Percentiles rank a stretch among this genome's conserved stretches.
Conservation (phyloP, 202 grass and related monocot species). For the Zizania palustris region DNA sequence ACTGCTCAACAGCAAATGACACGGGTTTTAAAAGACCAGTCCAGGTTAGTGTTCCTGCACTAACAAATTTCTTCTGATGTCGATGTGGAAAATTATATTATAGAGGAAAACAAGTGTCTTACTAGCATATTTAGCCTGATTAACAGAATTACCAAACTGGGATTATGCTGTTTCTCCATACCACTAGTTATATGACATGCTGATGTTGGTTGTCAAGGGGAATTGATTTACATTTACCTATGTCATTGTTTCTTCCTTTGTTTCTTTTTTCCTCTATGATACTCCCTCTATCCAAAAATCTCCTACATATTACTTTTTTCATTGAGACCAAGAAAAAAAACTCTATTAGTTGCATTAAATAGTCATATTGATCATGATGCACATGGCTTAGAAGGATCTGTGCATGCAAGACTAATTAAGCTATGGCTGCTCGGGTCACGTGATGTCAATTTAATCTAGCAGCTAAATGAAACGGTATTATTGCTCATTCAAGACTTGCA, state of each 20-base stretch:
- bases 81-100: not conserved
- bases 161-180: slow-evolving; percentile 19
- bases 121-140: slow-evolving; percentile 33
- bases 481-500: too few relatives aligned
- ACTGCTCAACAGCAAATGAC: slow-evolving; percentile 95
- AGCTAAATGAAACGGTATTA: too few relatives aligned
- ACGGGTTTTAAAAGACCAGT: slow-evolving; percentile 75
- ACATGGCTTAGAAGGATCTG: too few relatives aligned
- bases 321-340: too few relatives aligned
- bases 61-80: slow-evolving; percentile 14
- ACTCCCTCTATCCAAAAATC: too few relatives aligned
- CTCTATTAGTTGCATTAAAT: too few relatives aligned
- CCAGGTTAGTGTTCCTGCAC: slow-evolving; percentile 59
- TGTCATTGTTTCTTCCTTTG: not conserved
- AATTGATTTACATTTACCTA: slow-evolving; percentile 19
- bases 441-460: too few relatives aligned
- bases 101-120: slow-evolving; percentile 4
- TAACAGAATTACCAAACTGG: slow-evolving; percentile 21
- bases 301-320: too few relatives aligned
- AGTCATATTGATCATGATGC: too few relatives aligned
- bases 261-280: slow-evolving; percentile 5
- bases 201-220: slow-evolving; percentile 3
- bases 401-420: too few relatives aligned
- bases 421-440: too few relatives aligned
- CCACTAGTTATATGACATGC: slow-evolving; percentile 18